phyloP scores from a whole-genome alignment of 306 rosid genomes.

The Leucaena leucocephala region DNA sequence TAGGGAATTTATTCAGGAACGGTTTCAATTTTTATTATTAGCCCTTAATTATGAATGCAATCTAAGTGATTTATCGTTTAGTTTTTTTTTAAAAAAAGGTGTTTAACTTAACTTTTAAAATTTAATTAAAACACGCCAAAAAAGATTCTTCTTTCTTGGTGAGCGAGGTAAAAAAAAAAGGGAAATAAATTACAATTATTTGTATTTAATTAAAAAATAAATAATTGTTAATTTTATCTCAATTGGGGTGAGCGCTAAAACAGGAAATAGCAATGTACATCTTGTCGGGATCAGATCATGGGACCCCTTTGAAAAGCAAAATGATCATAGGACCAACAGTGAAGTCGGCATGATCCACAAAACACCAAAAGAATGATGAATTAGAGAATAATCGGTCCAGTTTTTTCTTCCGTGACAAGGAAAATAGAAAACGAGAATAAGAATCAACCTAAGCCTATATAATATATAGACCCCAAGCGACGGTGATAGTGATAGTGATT shows the following conservation, averaged over 20 bases:
- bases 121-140: background rate
- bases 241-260: background rate
- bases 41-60: too few relatives aligned
- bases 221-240: background rate
- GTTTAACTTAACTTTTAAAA: background rate
- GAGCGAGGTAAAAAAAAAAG: background rate
- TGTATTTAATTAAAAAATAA: too few relatives aligned
- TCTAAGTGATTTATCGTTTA: too few relatives aligned
- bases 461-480: too few relatives aligned
- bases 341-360: conserved; percentile 1
- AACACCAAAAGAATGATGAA: background rate
- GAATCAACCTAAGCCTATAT: background rate
- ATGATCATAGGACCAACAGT: background rate
- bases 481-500: too few relatives aligned
- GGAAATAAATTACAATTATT: too few relatives aligned
- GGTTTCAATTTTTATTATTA: background rate
- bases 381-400: background rate
- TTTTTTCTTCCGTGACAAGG: too few relatives aligned
- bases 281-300: background rate
- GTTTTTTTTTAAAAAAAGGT: too few relatives aligned
- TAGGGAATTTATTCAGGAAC: background rate
- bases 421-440: background rate
- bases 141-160: background rate
- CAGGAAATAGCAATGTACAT: background rate
- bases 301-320: background rate